Conservation (phyloP, 805 yeast genomes). For the Yamadazyma tumulicola region DNA sequence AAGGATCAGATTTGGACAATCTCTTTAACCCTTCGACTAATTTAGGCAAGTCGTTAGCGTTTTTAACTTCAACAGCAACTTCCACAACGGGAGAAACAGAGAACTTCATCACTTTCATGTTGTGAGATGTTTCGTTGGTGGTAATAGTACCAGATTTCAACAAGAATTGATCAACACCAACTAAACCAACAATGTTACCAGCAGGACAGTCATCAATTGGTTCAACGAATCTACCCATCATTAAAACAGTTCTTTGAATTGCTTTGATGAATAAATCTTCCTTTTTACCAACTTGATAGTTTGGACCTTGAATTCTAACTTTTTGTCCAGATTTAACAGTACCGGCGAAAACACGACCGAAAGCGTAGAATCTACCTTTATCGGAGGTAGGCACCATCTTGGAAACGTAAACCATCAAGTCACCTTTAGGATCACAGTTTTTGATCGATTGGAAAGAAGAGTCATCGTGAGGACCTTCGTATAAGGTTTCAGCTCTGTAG, state of each 20-base stretch:
- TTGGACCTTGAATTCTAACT: conserved; percentile 99
- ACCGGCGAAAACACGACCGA: conserved; percentile 99
- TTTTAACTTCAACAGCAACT: conserved; percentile 99
- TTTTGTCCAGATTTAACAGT: conserved; percentile 98
- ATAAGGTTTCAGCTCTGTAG: conserved; percentile 98
- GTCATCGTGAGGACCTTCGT: conserved; percentile 98
- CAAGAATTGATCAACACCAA: conserved; percentile 99
- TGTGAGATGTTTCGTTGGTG: conserved; percentile 95
- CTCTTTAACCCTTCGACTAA: conserved; percentile 99
- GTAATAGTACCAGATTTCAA: conserved; percentile 99
- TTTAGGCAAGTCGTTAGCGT: conserved; percentile 99
- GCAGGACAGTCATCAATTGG: conserved; percentile 99
- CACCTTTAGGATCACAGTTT: conserved; percentile 98
- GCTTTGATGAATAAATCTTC: conserved; percentile 96
- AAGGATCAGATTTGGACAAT: conserved; percentile 98
- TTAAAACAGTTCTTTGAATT: conserved; percentile 97
- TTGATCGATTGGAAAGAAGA: conserved; percentile 86
- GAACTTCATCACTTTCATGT: conserved; percentile 99
- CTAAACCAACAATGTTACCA: conserved; percentile 99
- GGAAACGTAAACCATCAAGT: conserved; percentile 98
- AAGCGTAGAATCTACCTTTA: conserved; percentile 99
- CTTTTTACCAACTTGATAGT: conserved; percentile 98
- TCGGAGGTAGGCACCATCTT: conserved; percentile 99
- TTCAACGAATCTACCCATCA: conserved; percentile 99
- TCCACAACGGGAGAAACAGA: conserved; percentile 99